A percentile compares a stretch with the other conserved stretches of the same genome.
Conservation (phyloP, 2,329 filamentous ascomycete genomes). For the Alternaria sp. region DNA sequence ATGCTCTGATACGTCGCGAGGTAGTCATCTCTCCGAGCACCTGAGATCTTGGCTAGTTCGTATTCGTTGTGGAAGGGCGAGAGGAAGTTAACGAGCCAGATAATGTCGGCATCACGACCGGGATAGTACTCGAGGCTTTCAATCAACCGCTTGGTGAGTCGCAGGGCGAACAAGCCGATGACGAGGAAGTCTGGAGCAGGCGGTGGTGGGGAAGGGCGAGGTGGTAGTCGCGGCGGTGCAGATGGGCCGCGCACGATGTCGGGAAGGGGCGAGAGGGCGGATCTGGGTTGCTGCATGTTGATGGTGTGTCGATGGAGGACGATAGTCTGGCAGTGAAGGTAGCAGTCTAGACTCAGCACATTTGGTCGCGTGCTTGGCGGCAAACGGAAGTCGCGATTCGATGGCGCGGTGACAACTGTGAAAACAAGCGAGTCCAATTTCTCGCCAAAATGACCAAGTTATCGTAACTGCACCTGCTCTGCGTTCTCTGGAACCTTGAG, state of each 20-base stretch:
- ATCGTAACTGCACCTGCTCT: too few species aligned
- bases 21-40: constrained; percentile 19
- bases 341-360: background rate
- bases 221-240: background rate
- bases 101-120: constrained; percentile 16
- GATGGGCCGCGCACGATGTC: background rate
- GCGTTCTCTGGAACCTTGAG: rapidly evolving
- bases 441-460: background rate
- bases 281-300: constrained; percentile 1
- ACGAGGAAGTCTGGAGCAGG: constrained; percentile 22
- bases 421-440: background rate
- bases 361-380: background rate
- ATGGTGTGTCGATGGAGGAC: background rate
- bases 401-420: background rate
- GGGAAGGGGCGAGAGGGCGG: background rate
- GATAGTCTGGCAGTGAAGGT: background rate
- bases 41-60: constrained; percentile 27
- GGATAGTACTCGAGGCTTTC: constrained; percentile 21
- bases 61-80: constrained; percentile 12
- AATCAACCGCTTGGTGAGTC: constrained; percentile 24
- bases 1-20: constrained; percentile 20
- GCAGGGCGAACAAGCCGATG: constrained; percentile 34
- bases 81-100: constrained; percentile 30
- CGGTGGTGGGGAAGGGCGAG: background rate
- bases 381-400: background rate